Percentiles rank a stretch among this genome's conserved stretches.
Evolutionary conservation across 805 yeast genomes (phyloP).

Genomic region (Ogataea corticis): DNA sequence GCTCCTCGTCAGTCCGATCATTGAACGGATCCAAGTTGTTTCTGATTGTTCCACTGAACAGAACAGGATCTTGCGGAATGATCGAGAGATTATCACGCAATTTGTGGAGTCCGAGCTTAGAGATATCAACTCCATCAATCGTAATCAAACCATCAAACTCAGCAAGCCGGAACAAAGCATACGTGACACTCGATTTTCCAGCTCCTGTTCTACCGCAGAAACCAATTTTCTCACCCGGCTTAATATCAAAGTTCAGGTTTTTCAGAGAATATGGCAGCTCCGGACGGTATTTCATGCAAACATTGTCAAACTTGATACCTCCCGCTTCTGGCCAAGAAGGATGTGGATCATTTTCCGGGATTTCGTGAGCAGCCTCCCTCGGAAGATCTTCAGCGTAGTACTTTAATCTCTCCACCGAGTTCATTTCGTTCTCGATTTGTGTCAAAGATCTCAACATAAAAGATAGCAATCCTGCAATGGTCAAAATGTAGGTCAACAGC

Average conservation of each 20-base stretch:
- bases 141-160: conserved; percentile 59
- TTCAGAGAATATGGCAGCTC: conserved; percentile 61
- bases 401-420: conserved; percentile 72
- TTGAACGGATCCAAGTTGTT: conserved; percentile 79
- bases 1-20: conserved; percentile 49
- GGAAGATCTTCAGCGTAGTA: conserved; percentile 62
- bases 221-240: conserved; percentile 68
- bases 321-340: conserved; percentile 53
- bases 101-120: conserved; percentile 62
- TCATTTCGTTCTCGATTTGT: conserved; percentile 77
- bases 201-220: conserved; percentile 91
- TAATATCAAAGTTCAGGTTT: conserved; percentile 42
- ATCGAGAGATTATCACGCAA: conserved; percentile 74
- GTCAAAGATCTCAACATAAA: conserved; percentile 59
- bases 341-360: conserved; percentile 42
- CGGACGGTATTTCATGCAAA: conserved; percentile 56
- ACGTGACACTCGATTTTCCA: conserved; percentile 69
- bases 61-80: conserved; percentile 88
- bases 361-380: conserved; percentile 64
- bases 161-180: conserved; percentile 55
- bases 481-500: conserved; percentile 57
- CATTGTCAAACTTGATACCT: conserved; percentile 46
- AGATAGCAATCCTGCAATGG: conserved; percentile 55
- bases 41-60: conserved; percentile 78
- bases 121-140: conserved; percentile 71